Base-by-base conservation (phyloP, 2,329 filamentous ascomycete genomes). In the Peltaster fructicola region DNA sequence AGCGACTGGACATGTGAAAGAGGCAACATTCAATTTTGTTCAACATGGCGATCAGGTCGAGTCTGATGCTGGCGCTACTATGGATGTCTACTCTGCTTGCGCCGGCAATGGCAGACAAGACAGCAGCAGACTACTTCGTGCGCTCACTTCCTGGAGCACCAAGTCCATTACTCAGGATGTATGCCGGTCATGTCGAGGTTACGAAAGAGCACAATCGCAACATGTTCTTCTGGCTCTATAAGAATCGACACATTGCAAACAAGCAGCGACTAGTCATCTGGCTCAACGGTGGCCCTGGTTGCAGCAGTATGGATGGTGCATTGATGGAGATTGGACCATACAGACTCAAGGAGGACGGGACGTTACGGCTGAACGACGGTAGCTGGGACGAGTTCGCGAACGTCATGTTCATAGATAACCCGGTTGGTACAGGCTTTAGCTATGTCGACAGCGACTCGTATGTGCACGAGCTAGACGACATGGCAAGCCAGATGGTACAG, bases 371-470 rank as follows among this genome's bases (percentile, higher is more conserved):
- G 48, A 93, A 93, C 50, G 75, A 90, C 27, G 88, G 88, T n/a
- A 84, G 82, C 1, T 98, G 90, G 90, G 77, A 92, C 51, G 85
- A 98, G 56, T 98, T 95, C 45, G 81, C 88, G 36, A 98, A 98
- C 44, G 53, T 98, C 25, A 68, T 98, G 30, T 98, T 98, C 46
- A 80, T 98, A 31, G 88, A 98, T 47, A 90, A 95, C 47, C 88
- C 88, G 0, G 84, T 95, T 17, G 90, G 88, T 8, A 93, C 85
- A 2, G 88, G 88, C 3, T 98, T 78, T 57, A 98, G 88, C 54
- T 95, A 88, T 46, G 84, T 84, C 45, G 76, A 92, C 45, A 88
- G 80, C 8, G 67, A 98, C 50, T 78, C 71, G 42, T 95, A 79
- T 45, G 50, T 93, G 10, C 70, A 74, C 37, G 85, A 93, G 48